Evolutionary conservation across 1,284 basidiomycete species (phyloP).

Genomic region (Rhodotorula sp.): DNA sequence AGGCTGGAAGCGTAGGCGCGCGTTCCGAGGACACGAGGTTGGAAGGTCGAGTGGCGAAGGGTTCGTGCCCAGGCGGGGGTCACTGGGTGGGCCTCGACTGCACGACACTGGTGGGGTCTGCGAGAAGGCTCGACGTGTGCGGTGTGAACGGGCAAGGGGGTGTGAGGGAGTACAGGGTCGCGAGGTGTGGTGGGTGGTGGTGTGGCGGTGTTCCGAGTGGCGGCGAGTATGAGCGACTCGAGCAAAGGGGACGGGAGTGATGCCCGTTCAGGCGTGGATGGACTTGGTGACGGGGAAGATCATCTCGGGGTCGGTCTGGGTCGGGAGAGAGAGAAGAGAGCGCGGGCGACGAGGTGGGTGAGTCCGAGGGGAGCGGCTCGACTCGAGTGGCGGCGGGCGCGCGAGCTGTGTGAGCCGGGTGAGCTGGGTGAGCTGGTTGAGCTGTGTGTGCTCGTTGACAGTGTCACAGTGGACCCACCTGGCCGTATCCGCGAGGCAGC

Average conservation of each 20-base stretch:
- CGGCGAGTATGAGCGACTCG: too few species aligned
- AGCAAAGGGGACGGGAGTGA: too few species aligned
- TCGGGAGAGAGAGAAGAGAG: too few species aligned
- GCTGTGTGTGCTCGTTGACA: too few species aligned
- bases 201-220: background rate
- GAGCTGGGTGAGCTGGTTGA: background rate
- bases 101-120: constrained; percentile 12
- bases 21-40: background rate
- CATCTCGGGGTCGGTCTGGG: too few species aligned
- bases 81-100: constrained; percentile 11
- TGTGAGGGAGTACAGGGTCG: background rate
- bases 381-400: too few species aligned
- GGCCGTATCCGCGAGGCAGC: background rate
- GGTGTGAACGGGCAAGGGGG: background rate
- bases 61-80: background rate
- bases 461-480: too few species aligned
- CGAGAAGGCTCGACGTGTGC: constrained; percentile 25
- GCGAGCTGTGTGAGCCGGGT: background rate
- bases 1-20: background rate
- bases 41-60: constrained; percentile 1
- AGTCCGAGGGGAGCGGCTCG: too few species aligned
- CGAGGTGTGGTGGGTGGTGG: background rate
- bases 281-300: too few species aligned
- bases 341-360: too few species aligned
- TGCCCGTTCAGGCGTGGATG: too few species aligned